Percentiles rank a stretch among this genome's conserved stretches.
These are phyloP conservation scores for Durio zibethinus DNA, from an alignment of 345 rosid species.

Conservation along the genomic window DNA sequence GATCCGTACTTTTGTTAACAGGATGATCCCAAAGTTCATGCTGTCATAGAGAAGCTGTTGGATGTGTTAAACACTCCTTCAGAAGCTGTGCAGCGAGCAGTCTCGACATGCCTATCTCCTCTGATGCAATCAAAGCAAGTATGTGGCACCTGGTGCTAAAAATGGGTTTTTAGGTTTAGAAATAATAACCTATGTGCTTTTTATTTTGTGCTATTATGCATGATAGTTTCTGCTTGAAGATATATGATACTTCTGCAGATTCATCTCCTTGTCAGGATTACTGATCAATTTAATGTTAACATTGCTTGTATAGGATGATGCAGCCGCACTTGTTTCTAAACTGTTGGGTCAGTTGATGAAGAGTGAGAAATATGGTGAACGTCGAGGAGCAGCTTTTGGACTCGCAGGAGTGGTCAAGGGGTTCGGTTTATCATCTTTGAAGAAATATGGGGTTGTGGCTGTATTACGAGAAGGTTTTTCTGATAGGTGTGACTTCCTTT, in stretches of 20 bases:
- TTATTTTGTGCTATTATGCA: slow-evolving; percentile 1
- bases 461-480: slow-evolving; percentile 61
- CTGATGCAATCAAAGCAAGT: slow-evolving; percentile 79
- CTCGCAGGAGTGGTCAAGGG: slow-evolving; percentile 93
- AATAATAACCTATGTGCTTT: slow-evolving; percentile 5
- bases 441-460: slow-evolving; percentile 67
- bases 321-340: slow-evolving; percentile 62
- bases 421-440: slow-evolving; percentile 81
- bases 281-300: background rate
- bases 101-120: slow-evolving; percentile 84
- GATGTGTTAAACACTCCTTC: slow-evolving; percentile 97
- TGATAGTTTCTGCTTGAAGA: slow-evolving; percentile 6
- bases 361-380: slow-evolving; percentile 95
- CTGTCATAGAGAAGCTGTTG: slow-evolving; percentile 90
- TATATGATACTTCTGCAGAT: background rate
- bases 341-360: slow-evolving; percentile 80
- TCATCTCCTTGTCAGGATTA: background rate
- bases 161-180: slow-evolving; percentile 2
- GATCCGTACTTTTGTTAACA: slow-evolving; percentile 27
- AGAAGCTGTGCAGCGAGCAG: slow-evolving; percentile 99
- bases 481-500: slow-evolving; percentile 57
- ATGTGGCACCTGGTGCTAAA: slow-evolving; percentile 27
- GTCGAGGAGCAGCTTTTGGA: slow-evolving; percentile 99
- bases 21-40: slow-evolving; percentile 96
- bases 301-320: slow-evolving; percentile 59